Percentiles rank a stretch among this genome's conserved stretches.
Conservation (phyloP, 305 asterid species). For the Rubia peregrina region DNA sequence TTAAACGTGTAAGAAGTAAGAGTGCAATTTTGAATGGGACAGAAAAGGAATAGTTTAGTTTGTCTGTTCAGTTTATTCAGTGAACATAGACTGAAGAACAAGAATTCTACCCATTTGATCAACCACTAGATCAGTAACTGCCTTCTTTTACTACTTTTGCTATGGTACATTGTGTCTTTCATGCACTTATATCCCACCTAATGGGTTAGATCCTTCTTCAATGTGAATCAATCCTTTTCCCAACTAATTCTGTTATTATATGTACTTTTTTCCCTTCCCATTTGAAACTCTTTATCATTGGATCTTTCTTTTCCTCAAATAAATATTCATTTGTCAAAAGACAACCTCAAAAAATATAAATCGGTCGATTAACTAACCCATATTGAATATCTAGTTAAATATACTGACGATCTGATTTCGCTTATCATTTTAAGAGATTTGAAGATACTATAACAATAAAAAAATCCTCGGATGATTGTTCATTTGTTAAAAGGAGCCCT, state of each 20-base stretch:
- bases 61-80: not conserved
- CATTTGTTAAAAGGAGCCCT: too few relatives aligned
- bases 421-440: too few relatives aligned
- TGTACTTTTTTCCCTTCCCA: not conserved
- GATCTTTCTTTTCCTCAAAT: not conserved
- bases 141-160: not conserved
- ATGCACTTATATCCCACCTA: not conserved
- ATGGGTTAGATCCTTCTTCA: slow-evolving; percentile 9
- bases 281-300: not conserved
- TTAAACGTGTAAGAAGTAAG: too few relatives aligned
- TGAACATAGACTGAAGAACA: not conserved
- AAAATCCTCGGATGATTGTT: too few relatives aligned
- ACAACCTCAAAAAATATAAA: too few relatives aligned
- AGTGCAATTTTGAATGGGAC: too few relatives aligned
- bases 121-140: slow-evolving; percentile 6
- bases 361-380: too few relatives aligned
- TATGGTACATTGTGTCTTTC: slow-evolving; percentile 5
- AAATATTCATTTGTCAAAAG: too few relatives aligned
- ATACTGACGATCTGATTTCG: too few relatives aligned
- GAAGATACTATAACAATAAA: too few relatives aligned
- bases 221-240: not conserved
- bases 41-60: too few relatives aligned
- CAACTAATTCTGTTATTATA: slow-evolving; percentile 8
- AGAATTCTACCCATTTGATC: slow-evolving; percentile 12
- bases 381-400: too few relatives aligned